These are phyloP conservation scores for Leavenworthia alabamica DNA, from an alignment of 345 rosid genomes.

Conservation along the genomic window DNA sequence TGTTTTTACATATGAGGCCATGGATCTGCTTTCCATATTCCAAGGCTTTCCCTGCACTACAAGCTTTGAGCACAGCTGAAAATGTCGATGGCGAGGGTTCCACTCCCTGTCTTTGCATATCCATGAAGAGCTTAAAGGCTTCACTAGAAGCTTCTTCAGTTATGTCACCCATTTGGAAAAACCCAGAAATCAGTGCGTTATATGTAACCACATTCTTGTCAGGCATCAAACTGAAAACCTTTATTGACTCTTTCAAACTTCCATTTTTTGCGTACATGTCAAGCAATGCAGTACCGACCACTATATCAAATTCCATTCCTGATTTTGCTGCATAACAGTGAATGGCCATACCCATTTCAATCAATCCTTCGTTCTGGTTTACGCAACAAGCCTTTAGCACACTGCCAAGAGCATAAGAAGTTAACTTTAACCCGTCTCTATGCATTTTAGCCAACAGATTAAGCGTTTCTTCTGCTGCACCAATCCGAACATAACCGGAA, in stretches of 20 bases:
- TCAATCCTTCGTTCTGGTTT: constrained; percentile 17
- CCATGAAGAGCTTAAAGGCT: constrained; percentile 38
- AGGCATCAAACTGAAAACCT: constrained; percentile 35
- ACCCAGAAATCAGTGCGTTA: constrained; percentile 51
- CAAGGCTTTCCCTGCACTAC: constrained; percentile 28
- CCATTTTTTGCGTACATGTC: constrained; percentile 47
- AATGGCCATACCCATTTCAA: constrained; percentile 36
- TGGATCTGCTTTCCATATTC: constrained; percentile 48
- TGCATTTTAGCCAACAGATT: constrained; percentile 39
- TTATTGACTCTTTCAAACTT: constrained; percentile 28
- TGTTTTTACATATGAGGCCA: constrained; percentile 38
- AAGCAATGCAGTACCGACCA: constrained; percentile 48
- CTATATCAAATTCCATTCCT: constrained; percentile 40
- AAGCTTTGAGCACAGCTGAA: constrained; percentile 46
- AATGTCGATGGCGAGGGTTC: constrained; percentile 42
- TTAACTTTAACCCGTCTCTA: constrained; percentile 29
- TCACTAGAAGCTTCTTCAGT: constrained; percentile 26
- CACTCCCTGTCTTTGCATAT: constrained; percentile 38
- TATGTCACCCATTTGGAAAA: constrained; percentile 26
- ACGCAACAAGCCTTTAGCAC: constrained; percentile 42
- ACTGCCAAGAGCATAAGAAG: constrained; percentile 40
- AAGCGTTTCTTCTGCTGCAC: constrained; percentile 35
- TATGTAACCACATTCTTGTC: constrained; percentile 42
- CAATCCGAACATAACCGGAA: constrained; percentile 37
- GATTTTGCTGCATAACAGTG: constrained; percentile 36